Evolutionary conservation across 2,329 filamentous ascomycete genomes (phyloP), one percentile per base, ranked within the genome.

Genomic region (Triangularia verruculosa): DNA sequence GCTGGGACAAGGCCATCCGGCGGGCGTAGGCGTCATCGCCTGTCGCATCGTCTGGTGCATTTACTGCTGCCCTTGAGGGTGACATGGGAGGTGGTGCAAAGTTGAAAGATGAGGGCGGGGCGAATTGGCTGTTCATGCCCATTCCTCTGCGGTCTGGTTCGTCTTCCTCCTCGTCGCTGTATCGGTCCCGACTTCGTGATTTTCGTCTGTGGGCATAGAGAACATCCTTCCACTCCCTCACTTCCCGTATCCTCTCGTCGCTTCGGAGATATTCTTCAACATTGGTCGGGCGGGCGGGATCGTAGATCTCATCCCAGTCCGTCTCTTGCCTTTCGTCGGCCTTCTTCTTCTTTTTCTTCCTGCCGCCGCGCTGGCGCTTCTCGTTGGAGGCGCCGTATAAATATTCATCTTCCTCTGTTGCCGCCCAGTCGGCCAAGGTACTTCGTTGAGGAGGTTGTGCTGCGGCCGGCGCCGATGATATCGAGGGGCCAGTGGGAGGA

Each of bases 271-370:
- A 97, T 72, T 94, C 90, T 61, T 93, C 90, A 57, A 94, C 90
- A 69, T 88, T 93, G 47, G 91, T 96, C 8, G 93, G 93, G 43
- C 90, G 81, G 11, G 89, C 82, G 0, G 92, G 91, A 72, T 97
- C 93, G 74, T 97, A 97, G 24, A 95, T 85, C 74, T 96, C 92
- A 74, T 96, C 90, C 93, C 93, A 97, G 73, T 96, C 89, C n/a
- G 85, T 87, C 74, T 86, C 83, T 59, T 83, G 78, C 4, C 78
- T 76, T 28, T 83, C 76, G 55, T 81, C 80, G 5, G 86, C 80
- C 67, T 84, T 82, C 65, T 86, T 91, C 76, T 90, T 92, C 77
- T 88, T 90, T 67, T 74, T 76, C 56, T 70, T 66, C 64, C 91
- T 87, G 51, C 91, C 90, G 62, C 91, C 91, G 57, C 91, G 87